A percentile compares a stretch with the other conserved stretches of the same genome.
Evolutionary conservation across 2,329 filamentous ascomycete species (phyloP).

Genomic region (Ceratocystis ficicola): DNA sequence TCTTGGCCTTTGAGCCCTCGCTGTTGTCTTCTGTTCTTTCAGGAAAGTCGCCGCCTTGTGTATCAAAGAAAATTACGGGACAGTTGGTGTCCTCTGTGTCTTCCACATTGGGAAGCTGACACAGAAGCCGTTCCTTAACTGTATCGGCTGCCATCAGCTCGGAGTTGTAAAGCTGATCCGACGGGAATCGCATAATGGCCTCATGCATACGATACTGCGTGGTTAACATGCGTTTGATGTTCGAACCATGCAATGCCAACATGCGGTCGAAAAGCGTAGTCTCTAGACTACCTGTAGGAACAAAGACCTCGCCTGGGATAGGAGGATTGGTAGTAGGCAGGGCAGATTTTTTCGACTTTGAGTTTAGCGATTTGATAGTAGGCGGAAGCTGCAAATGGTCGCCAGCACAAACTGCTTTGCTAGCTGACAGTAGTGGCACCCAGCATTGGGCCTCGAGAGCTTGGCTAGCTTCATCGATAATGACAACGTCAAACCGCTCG

Average conservation of each 20-base stretch:
- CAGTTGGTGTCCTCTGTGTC: slow-evolving; percentile 78
- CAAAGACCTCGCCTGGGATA: slow-evolving; percentile 13
- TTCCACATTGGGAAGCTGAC: slow-evolving; percentile 46
- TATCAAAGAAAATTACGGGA: slow-evolving; percentile 88
- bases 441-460: slow-evolving; percentile 94
- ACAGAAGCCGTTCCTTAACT: slow-evolving; percentile 64
- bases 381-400: slow-evolving; percentile 91
- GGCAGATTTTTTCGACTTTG: slow-evolving; percentile 29
- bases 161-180: slow-evolving; percentile 72
- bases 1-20: slow-evolving; percentile 36
- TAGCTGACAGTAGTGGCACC: slow-evolving; percentile 71
- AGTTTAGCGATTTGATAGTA: slow-evolving; percentile 72
- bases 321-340: slow-evolving; percentile 27
- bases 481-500: slow-evolving; percentile 79
- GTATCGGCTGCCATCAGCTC: slow-evolving; percentile 68
- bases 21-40: slow-evolving; percentile 69
- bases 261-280: slow-evolving; percentile 89
- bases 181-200: slow-evolving; percentile 88
- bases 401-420: slow-evolving; percentile 80
- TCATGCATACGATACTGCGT: slow-evolving; percentile 98
- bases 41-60: slow-evolving; percentile 83
- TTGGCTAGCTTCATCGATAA: slow-evolving; percentile 93
- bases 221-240: slow-evolving; percentile 88
- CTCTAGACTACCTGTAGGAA: slow-evolving; percentile 45
- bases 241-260: slow-evolving; percentile 63